These are phyloP conservation scores for Saccharum hybrid DNA, from an alignment of 202 grass and related monocot genomes.

Conservation along the genomic window DNA sequence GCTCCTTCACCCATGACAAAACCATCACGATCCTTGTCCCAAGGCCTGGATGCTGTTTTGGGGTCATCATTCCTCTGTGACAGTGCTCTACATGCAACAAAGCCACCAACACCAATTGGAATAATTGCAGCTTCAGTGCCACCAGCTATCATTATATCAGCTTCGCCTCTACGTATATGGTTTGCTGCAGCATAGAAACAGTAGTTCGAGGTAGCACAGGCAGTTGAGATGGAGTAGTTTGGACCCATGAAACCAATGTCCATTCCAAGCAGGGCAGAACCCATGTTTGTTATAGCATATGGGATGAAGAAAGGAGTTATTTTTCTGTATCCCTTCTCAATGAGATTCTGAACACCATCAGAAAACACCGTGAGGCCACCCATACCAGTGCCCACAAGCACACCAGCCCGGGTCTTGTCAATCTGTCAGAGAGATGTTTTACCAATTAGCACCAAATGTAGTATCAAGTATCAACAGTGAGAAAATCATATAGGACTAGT, in stretches of 20 bases:
- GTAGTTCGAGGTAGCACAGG: conserved; percentile 93
- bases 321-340: conserved; percentile 80
- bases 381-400: conserved; percentile 88
- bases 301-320: conserved; percentile 92
- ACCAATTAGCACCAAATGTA: conserved; percentile 32
- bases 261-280: conserved; percentile 80
- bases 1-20: conserved; percentile 99
- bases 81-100: conserved; percentile 87
- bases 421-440: conserved; percentile 51
- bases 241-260: conserved; percentile 95
- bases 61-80: conserved; percentile 93
- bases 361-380: conserved; percentile 77
- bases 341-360: conserved; percentile 76
- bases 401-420: conserved; percentile 79
- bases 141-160: conserved; percentile 88
- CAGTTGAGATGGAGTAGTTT: conserved; percentile 95
- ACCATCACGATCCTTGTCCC: conserved; percentile 87
- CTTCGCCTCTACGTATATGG: conserved; percentile 89
- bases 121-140: conserved; percentile 86
- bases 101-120: conserved; percentile 83
- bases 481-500: not conserved
- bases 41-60: conserved; percentile 87
- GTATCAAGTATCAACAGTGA: not conserved
- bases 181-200: conserved; percentile 89
- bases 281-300: conserved; percentile 87